A percentile compares a stretch with the other conserved stretches of the same genome.
phyloP scores from a whole-genome alignment of 2,329 filamentous ascomycete genomes.

The Colletotrichum lupini region DNA sequence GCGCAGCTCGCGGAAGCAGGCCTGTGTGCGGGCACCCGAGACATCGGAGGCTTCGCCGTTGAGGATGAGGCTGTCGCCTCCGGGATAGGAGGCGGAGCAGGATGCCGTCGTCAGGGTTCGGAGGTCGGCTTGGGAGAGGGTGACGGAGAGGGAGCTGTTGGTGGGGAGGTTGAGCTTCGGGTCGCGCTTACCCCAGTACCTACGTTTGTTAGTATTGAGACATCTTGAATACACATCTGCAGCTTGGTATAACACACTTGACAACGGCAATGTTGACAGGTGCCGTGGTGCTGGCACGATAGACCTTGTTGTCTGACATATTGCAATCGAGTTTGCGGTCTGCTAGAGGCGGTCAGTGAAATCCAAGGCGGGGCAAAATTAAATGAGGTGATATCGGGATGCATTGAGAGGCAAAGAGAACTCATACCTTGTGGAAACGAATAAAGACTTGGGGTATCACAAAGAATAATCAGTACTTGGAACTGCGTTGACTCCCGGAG shows the following conservation, averaged over 20 bases:
- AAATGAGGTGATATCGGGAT: not conserved
- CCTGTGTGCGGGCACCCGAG: conserved; percentile 89
- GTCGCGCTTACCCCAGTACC: conserved; percentile 97
- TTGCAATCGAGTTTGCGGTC: conserved; percentile 29
- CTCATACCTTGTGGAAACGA: not conserved
- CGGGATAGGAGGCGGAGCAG: conserved; percentile 78
- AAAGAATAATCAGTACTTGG: not conserved
- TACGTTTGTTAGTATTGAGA: conserved; percentile 43
- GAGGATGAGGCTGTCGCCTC: conserved; percentile 79
- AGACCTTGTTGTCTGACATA: conserved; percentile 70
- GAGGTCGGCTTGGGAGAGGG: conserved; percentile 91
- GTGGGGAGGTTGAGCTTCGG: conserved; percentile 94
- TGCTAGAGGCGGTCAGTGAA: conserved; percentile 37
- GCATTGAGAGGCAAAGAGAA: too few relatives aligned
- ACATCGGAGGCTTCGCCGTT: conserved; percentile 88
- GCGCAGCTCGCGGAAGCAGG: conserved; percentile 90
- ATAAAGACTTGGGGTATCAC: too few relatives aligned
- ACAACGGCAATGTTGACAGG: conserved; percentile 99
- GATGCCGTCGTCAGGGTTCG: conserved; percentile 96
- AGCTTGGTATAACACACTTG: conserved; percentile 68
- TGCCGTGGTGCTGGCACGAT: conserved; percentile 94
- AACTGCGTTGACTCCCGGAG: not conserved
- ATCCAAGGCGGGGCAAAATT: conserved; percentile 6
- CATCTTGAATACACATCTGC: conserved; percentile 23
- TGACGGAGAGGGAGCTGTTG: conserved; percentile 97